phyloP scores from a whole-genome alignment of 2,329 filamentous ascomycete species.

The Aspergillus japonicus region DNA sequence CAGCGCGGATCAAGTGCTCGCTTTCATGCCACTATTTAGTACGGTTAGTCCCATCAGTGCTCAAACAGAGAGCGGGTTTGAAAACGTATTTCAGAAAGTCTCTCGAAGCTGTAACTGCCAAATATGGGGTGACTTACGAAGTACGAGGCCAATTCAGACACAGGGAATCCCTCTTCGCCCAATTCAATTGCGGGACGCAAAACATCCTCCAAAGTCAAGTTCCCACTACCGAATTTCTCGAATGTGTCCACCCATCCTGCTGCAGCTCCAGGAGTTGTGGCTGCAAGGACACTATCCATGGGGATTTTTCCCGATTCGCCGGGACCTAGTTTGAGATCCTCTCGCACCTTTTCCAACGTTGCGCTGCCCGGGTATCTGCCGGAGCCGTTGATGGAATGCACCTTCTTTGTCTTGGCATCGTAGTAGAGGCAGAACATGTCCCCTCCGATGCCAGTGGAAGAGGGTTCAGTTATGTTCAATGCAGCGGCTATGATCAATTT shows the following conservation, averaged over 20 bases:
- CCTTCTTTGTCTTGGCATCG: constrained; percentile 75
- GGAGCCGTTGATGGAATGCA: constrained; percentile 87
- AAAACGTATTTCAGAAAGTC: no score
- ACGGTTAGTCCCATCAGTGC: neutral
- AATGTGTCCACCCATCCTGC: constrained; percentile 92
- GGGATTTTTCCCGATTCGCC: constrained; percentile 64
- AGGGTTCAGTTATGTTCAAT: constrained; percentile 89
- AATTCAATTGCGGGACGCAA: constrained; percentile 79
- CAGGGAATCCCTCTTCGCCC: constrained; percentile 84
- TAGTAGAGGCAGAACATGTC: constrained; percentile 97
- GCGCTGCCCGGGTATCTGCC: constrained; percentile 73
- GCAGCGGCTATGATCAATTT: constrained; percentile 64
- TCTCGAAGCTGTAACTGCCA: neutral
- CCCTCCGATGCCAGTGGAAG: constrained; percentile 90
- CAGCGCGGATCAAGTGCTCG: constrained; percentile 63
- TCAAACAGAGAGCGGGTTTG: neutral
- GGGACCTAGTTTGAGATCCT: constrained; percentile 64
- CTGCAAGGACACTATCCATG: constrained; percentile 71
- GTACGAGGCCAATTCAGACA: constrained; percentile 72
- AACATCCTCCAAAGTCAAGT: constrained; percentile 72
- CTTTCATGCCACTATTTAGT: constrained; percentile 65
- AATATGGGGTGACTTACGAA: constrained; percentile 55
- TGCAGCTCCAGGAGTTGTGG: constrained; percentile 84
- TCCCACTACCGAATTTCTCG: constrained; percentile 85
- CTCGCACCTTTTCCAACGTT: constrained; percentile 68